Evolutionary conservation across 1,284 basidiomycete species (phyloP), one percentile per base, ranked within the genome.

Genomic region (Schizophyllum amplum): DNA sequence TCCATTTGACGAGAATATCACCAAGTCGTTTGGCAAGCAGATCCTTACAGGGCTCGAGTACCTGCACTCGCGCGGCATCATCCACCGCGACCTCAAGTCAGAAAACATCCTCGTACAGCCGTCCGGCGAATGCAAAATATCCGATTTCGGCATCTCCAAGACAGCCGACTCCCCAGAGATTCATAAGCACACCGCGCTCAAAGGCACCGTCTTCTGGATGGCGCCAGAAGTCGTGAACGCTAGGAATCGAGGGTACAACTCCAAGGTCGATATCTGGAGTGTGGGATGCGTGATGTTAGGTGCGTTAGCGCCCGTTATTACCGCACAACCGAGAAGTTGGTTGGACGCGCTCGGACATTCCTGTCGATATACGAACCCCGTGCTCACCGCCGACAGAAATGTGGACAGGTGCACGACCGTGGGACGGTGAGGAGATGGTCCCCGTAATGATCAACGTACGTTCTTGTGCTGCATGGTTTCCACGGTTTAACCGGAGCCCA

Each of bases 171-270:
- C 17, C 5, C 66, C 72, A 11, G 69, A 84, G 25, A 24, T 58
- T 42, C 80, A 86, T 66, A 79, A 78, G 62, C 80, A 83, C 53
- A 75, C 81, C 4, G 65, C 61, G 57, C 78, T 91, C 75, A 83
- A 83, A 69, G 89, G 89, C 1, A 87, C 84, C 1, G 77, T 86
- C 47, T 89, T 84, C 65, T 92, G 88, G 82, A 91, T 91, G 88
- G 88, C 89, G 4, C 90, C 89, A 15, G 89, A 91, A 69, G 80
- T 89, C 4, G 65, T 76, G 25, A 65, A 67, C 52, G 61, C 66
- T 4, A 63, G 65, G 26, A 63, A 64, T 51, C 74, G 73, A 13
- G 75, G 75, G 2, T 91, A 92, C 66, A 81, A 81, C 58, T 80
- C 81, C 46, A 91, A 91, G 60, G 69, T 75, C 22, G 90, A 92